Evolutionary conservation across 768 basidiomycete species (phyloP), one percentile per base, ranked within the genome.

Genomic region (Tubosaeta sp.): DNA sequence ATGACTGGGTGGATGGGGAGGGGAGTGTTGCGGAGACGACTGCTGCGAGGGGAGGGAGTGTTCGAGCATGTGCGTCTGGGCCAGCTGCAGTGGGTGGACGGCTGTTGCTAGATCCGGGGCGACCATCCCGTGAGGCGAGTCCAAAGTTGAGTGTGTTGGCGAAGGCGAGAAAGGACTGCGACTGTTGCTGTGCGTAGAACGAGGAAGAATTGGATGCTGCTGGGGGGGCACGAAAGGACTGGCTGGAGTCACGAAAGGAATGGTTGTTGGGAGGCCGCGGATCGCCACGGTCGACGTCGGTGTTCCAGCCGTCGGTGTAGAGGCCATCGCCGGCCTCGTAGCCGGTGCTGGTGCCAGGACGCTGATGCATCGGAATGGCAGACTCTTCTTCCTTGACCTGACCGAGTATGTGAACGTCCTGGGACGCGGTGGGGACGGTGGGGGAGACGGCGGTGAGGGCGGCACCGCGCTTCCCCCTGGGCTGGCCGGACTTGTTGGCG

Each of bases 191-290:
- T 48, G 62, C 69, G 65, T 43, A 66, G 67, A 72, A 59, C 65
- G 70, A 49, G 67, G 76, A 58, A 60, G 71, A 22, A 62, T 71
- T 56, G 50, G 74, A 66, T 65, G 73, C 54, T 64, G 73, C 55
- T 58, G 76, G 64, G 68, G 78, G 76, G 78, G 69, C 76, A 83
- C 82, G 85, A 85, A 86, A 86, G 84, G 85, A 86, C 82, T 86
- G 84, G 80, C 76, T 73, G 79, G 82, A 74, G 76, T 81, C 81
- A 79, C 81, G 84, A 84, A 85, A 85, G 82, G 84, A 86, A 82
- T 84, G 82, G 43, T 59, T 73, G 61, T 65, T 72, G 63, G 65
- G 59, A 55, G 70, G 70, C 43, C 75, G 67, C 46, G 69, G 59
- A 68, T 67, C 46, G 40, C 62, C 66, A 55, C 62, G 64, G 60